These are phyloP conservation scores for Pseudopyrenochaeta lycopersici DNA, from an alignment of 2,329 filamentous ascomycete genomes.

Conservation along the genomic window DNA sequence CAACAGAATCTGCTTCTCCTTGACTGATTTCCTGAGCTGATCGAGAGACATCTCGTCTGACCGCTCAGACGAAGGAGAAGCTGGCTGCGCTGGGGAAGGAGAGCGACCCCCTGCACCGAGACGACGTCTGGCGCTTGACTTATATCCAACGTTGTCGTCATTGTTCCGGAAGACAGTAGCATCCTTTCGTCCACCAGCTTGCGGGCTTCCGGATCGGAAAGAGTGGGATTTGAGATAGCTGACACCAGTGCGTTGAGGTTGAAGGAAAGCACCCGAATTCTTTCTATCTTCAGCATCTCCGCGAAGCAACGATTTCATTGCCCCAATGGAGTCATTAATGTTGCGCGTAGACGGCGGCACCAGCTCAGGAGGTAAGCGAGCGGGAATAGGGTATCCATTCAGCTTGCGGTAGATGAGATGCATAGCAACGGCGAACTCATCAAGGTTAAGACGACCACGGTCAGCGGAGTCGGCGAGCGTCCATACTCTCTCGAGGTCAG, in stretches of 20 bases:
- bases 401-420: slow-evolving; percentile 97
- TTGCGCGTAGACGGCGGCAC: slow-evolving; percentile 95
- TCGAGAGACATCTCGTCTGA: slow-evolving; percentile 87
- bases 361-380: slow-evolving; percentile 86
- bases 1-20: slow-evolving; percentile 90
- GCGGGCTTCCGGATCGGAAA: slow-evolving; percentile 73
- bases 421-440: slow-evolving; percentile 98
- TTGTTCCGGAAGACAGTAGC: slow-evolving; percentile 97
- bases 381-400: slow-evolving; percentile 93
- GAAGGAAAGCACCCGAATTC: slow-evolving; percentile 84
- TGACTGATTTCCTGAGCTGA: slow-evolving; percentile 89
- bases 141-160: slow-evolving; percentile 87
- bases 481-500: slow-evolving; percentile 92
- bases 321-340: slow-evolving; percentile 89
- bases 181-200: slow-evolving; percentile 78
- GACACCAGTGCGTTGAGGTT: slow-evolving; percentile 96
- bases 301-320: slow-evolving; percentile 87
- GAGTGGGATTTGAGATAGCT: slow-evolving; percentile 97
- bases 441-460: slow-evolving; percentile 90
- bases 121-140: slow-evolving; percentile 89
- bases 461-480: slow-evolving; percentile 93
- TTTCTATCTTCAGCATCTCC: slow-evolving; percentile 91
- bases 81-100: slow-evolving; percentile 73
- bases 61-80: slow-evolving; percentile 63
- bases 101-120: slow-evolving; percentile 74